Conservation (phyloP, 192 early-diverging fungal species). For the Gryganskiella cystojenkinii region DNA sequence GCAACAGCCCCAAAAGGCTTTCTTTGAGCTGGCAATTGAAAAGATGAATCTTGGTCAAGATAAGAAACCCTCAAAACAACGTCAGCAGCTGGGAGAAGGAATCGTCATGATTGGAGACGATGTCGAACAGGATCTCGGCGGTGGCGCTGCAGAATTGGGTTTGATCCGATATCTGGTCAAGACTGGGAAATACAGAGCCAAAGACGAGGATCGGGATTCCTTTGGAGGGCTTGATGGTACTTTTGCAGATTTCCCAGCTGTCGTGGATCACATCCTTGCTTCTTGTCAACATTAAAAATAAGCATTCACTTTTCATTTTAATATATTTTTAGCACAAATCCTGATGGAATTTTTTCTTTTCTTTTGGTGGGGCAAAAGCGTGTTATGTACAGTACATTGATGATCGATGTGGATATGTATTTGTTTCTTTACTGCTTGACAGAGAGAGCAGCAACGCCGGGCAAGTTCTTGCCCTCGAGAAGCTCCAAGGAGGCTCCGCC, state of each 20-base stretch:
- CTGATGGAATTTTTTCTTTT: too few relatives aligned
- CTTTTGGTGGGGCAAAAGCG: conserved; percentile 3
- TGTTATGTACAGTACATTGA: conserved; percentile 28
- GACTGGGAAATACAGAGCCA: conserved; percentile 85
- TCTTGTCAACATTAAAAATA: neutral
- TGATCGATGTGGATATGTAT: conserved; percentile 24
- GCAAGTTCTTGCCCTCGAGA: conserved; percentile 93
- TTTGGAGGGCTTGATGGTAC: conserved; percentile 58
- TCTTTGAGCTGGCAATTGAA: conserved; percentile 82
- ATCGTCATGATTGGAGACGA: conserved; percentile 93
- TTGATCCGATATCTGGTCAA: conserved; percentile 70
- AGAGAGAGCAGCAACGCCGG: conserved; percentile 79
- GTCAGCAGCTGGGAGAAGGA: neutral
- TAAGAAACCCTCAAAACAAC: neutral
- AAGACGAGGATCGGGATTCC: conserved; percentile 71
- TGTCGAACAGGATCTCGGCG: conserved; percentile 83
- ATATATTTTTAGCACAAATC: too few relatives aligned
- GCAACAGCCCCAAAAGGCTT: conserved; percentile 67
- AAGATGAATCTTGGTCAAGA: conserved; percentile 62
- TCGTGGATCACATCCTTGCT: conserved; percentile 68
- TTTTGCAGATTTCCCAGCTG: conserved; percentile 74
- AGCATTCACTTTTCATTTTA: too few relatives aligned
- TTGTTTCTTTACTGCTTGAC: conserved; percentile 32
- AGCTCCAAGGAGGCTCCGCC: conserved; percentile 97
- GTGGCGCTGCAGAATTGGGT: conserved; percentile 80